Conservation (phyloP, 176 grass and related monocot genomes). For the Oryza rufipogon region DNA sequence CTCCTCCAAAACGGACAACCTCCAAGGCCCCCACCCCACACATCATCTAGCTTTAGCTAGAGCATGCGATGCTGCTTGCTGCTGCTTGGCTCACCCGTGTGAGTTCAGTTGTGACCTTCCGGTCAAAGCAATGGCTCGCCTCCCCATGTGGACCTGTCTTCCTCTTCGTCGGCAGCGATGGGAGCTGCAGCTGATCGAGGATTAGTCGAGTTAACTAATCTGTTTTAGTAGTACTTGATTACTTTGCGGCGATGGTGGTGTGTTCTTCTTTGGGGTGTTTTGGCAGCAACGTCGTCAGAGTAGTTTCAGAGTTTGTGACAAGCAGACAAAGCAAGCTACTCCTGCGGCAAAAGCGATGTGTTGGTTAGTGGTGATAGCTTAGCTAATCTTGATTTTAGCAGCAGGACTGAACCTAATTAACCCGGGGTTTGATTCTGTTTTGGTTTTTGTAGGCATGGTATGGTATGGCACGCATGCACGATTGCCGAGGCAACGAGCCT, state of each 20-base stretch:
- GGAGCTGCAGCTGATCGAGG: not conserved
- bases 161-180: not conserved
- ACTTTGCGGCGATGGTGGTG: not conserved
- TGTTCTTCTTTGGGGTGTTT: not conserved
- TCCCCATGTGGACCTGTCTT: not conserved
- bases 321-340: not conserved
- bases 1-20: conserved; percentile 5
- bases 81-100: not conserved
- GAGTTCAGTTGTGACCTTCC: not conserved
- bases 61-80: not conserved
- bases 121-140: conserved; percentile 34
- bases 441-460: not conserved
- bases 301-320: not conserved
- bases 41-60: not conserved
- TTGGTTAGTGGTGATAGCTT: not conserved
- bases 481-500: not conserved
- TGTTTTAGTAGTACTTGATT: too few relatives aligned
- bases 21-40: not conserved
- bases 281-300: conserved; percentile 11
- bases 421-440: not conserved
- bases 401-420: not conserved
- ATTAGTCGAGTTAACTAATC: too few relatives aligned
- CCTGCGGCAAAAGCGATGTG: not conserved
- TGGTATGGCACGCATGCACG: not conserved
- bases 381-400: not conserved